Base-by-base conservation (phyloP, 1,284 basidiomycete species). In the Microbotryomycetes sp. region DNA sequence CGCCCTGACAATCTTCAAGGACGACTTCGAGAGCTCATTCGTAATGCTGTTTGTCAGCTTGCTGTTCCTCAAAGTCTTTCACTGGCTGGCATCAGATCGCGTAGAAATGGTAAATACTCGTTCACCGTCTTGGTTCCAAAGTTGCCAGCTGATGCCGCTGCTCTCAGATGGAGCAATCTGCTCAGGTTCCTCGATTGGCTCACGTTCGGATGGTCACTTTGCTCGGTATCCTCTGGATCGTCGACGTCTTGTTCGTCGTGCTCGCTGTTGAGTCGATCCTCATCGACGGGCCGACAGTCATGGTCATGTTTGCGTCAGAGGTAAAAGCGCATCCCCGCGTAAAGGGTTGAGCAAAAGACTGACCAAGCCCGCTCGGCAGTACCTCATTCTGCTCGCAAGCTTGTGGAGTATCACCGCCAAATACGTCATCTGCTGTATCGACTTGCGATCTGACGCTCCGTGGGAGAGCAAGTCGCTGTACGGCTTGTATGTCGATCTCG, bases 381-480 rank as follows among this genome's bases (percentile, higher is more conserved):
- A 94, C 75, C 87, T 89, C 52, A 93, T 97, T 65, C 80, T 97
- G 45, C 82, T 89, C 76, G 88, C 90, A 9, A 88, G 85, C 61
- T 80, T 86, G 3, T 79, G 85, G 61, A 91, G 90, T 64, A 85
- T 85, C 5, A 83, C 87, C 57, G 81, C 85, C 56, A 91, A 93
- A 74, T 98, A 98, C 74, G 69, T 82, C n/a, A 82, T 97, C 62
- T 90, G 87, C 58, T 77, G 87, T 24, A 81, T 88, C 66, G 96
- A 97, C 73, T 78, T 91, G 46, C 81, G 64, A 0, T 63, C 60
- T 41, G 65, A 71, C 9, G 56, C 58, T 3, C 66, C 67, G 52
- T 98, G 94, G 96, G 93, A 98, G 75, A 86, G 89, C 72, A 98
- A 98, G 80, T 93, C 89, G 78, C 94, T 97, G 85, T 94, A 86